These are phyloP conservation scores for Areca catechu DNA, from an alignment of 176 grass and related monocot genomes.

Conservation along the genomic window DNA sequence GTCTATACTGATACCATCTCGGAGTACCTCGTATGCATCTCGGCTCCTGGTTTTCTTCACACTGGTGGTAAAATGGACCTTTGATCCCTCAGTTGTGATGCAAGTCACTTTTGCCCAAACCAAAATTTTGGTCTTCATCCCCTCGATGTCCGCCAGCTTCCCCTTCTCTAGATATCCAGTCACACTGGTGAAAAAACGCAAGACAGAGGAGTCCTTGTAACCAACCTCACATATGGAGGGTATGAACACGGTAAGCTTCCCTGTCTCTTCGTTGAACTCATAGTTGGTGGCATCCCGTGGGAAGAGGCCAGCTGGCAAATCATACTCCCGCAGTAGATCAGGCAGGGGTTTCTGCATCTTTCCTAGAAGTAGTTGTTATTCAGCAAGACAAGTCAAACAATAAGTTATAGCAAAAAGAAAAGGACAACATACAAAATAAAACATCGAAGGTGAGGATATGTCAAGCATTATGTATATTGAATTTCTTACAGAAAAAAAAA, in stretches of 20 bases:
- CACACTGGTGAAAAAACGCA: conserved; percentile 66
- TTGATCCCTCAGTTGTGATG: conserved; percentile 60
- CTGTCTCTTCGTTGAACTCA: conserved; percentile 60
- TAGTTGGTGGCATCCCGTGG: conserved; percentile 82
- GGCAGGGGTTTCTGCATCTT: conserved; percentile 91
- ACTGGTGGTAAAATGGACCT: conserved; percentile 67
- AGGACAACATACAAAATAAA: too few relatives aligned
- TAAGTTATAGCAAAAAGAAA: neutral
- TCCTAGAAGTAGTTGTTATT: conserved; percentile 14
- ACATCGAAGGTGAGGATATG: too few relatives aligned
- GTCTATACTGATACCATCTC: conserved; percentile 47
- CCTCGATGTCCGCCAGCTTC: conserved; percentile 49
- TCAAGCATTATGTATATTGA: too few relatives aligned
- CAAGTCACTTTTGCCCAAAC: conserved; percentile 76
- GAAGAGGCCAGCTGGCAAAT: conserved; percentile 63
- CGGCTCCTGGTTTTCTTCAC: conserved; percentile 65
- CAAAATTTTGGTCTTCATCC: conserved; percentile 91
- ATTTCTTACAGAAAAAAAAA: too few relatives aligned
- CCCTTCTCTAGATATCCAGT: conserved; percentile 51
- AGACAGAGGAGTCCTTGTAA: conserved; percentile 69
- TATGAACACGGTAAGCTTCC: conserved; percentile 72
- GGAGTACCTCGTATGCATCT: conserved; percentile 67
- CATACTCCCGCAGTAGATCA: conserved; percentile 74
- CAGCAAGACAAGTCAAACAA: neutral
- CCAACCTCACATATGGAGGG: conserved; percentile 74